phyloP scores from a whole-genome alignment of 2,329 filamentous ascomycete species.

The Chalara sp. region DNA sequence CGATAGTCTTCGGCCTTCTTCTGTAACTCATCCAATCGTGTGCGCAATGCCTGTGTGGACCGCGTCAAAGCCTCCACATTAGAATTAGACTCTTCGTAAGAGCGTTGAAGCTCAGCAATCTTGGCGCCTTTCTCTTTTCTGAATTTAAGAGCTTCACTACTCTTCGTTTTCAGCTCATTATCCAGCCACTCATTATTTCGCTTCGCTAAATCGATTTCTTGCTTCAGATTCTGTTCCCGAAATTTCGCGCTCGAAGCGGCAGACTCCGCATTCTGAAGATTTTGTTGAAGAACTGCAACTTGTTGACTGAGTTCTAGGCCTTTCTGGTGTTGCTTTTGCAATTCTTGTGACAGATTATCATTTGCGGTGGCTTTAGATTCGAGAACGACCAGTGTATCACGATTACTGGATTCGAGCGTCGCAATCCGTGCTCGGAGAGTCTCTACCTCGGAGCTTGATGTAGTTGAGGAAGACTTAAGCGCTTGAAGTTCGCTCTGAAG shows the following conservation, averaged over 20 bases:
- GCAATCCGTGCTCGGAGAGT: constrained; percentile 75
- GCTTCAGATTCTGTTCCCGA: constrained; percentile 81
- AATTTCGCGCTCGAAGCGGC: constrained; percentile 78
- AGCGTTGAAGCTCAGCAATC: constrained; percentile 80
- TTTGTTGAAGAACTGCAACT: constrained; percentile 73
- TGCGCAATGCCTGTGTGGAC: constrained; percentile 72
- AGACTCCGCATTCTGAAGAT: constrained; percentile 74
- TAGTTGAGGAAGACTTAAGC: constrained; percentile 67
- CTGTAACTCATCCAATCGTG: constrained; percentile 75
- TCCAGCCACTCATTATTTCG: constrained; percentile 93
- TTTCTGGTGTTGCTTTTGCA: constrained; percentile 84
- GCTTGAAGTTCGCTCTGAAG: constrained; percentile 77
- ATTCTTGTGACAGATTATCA: constrained; percentile 76
- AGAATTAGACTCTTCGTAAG: constrained; percentile 77
- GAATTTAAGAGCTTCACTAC: constrained; percentile 78
- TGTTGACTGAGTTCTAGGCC: constrained; percentile 79
- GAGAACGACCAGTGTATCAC: constrained; percentile 81
- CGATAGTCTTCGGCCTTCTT: constrained; percentile 82
- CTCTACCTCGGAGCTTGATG: constrained; percentile 68
- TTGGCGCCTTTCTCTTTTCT: constrained; percentile 91
- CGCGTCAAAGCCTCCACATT: constrained; percentile 72
- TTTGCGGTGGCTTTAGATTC: constrained; percentile 86
- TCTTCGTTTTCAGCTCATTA: constrained; percentile 84
- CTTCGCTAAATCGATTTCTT: constrained; percentile 82
- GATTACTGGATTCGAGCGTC: constrained; percentile 84